Percentiles rank a stretch among this genome's conserved stretches.
Evolutionary conservation across 1,139 yeast genomes (phyloP).

Genomic region (Hansenula sp.): DNA sequence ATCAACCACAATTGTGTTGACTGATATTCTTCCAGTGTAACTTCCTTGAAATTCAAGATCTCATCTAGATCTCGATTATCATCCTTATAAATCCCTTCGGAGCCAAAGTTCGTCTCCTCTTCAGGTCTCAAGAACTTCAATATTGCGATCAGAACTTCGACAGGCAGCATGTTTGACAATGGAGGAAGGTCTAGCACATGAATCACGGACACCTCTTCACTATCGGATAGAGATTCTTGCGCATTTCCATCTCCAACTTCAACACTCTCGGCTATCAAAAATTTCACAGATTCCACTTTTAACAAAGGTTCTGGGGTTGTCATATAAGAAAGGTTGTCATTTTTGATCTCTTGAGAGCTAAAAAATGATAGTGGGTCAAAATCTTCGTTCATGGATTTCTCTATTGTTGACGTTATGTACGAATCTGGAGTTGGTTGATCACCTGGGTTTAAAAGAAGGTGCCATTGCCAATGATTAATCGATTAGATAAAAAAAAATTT

Average conservation of each 20-base stretch:
- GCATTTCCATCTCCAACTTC: conserved; percentile 10
- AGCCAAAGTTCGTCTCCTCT: conserved; percentile 50
- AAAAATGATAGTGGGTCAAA: conserved; percentile 33
- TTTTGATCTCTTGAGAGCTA: conserved; percentile 15
- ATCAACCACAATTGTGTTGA: conserved; percentile 40
- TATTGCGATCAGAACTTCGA: conserved; percentile 38
- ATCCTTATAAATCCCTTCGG: conserved; percentile 1
- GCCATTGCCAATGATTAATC: too few relatives aligned
- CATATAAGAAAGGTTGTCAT: background rate
- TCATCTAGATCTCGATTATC: conserved; percentile 16
- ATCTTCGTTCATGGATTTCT: background rate
- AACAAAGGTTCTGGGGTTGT: background rate
- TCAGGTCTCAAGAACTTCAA: conserved; percentile 50
- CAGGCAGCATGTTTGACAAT: conserved; percentile 45
- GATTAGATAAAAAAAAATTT: too few relatives aligned
- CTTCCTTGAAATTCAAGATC: conserved; percentile 27
- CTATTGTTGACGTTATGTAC: background rate
- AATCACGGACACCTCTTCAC: conserved; percentile 32
- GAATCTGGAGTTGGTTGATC: too few relatives aligned
- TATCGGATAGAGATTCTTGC: conserved; percentile 15
- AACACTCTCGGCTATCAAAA: background rate
- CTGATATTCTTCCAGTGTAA: conserved; percentile 24
- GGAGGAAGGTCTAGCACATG: conserved; percentile 70
- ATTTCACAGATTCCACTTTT: background rate
- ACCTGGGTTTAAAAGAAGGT: too few relatives aligned